Conservation (phyloP, 805 yeast species). For the Saccharomycopsis guyanensis region DNA sequence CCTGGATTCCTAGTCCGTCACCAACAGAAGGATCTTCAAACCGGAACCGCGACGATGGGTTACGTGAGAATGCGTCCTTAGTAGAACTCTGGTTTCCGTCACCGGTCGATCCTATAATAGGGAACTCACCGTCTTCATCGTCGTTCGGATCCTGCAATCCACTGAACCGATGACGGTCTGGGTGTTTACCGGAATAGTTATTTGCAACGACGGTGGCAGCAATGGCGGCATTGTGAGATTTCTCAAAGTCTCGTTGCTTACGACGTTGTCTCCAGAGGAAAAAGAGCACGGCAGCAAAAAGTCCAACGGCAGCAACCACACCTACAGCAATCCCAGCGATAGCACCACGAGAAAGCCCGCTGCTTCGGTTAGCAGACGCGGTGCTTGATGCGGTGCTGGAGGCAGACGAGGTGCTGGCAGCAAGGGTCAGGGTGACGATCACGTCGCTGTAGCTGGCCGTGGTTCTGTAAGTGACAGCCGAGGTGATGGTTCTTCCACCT, state of each 20-base stretch:
- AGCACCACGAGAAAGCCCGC: constrained; percentile 9
- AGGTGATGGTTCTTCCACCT: constrained; percentile 20
- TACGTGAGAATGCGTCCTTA: constrained; percentile 12
- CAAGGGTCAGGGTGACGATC: constrained; percentile 13
- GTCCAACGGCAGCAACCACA: constrained; percentile 14
- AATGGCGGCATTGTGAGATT: constrained; percentile 18
- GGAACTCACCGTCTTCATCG: constrained; percentile 9
- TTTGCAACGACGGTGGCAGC: constrained; percentile 21
- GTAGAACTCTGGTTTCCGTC: constrained; percentile 10
- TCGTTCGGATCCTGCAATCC: constrained; percentile 3
- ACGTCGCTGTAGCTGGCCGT: constrained; percentile 15
- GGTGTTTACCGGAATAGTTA: constrained; percentile 10
- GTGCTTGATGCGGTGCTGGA: background rate
- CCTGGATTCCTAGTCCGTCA: background rate
- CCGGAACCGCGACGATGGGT: constrained; percentile 16
- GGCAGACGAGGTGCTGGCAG: background rate
- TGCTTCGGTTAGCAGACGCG: background rate
- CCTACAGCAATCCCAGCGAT: constrained; percentile 21
- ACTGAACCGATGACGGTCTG: constrained; percentile 13
- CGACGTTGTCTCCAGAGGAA: constrained; percentile 21
- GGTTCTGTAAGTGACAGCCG: constrained; percentile 18
- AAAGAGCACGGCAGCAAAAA: constrained; percentile 15
- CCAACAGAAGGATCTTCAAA: constrained; percentile 1
- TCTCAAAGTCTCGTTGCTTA: constrained; percentile 17
- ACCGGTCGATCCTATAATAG: constrained; percentile 20